phyloP scores from a whole-genome alignment of 495 filamentous ascomycete genomes.

The Talaromyces trachyspermus region DNA sequence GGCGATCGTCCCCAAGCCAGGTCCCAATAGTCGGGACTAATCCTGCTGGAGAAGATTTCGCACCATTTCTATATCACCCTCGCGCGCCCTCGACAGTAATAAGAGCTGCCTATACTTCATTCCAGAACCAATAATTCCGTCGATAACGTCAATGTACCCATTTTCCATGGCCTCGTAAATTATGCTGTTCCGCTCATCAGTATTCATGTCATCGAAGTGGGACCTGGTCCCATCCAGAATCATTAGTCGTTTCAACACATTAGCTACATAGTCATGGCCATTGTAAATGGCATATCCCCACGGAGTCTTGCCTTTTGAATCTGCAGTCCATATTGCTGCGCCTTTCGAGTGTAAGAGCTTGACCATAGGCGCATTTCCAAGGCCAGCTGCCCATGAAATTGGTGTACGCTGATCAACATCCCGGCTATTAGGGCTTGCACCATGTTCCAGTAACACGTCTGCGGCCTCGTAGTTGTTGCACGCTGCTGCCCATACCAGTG shows the following conservation, averaged over 20 bases:
- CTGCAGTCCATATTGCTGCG: neutral
- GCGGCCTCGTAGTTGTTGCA: constrained; percentile 11
- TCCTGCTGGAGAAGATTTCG: neutral
- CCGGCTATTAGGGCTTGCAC: constrained; percentile 16
- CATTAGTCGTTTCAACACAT: neutral
- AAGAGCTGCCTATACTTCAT: neutral
- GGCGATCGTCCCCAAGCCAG: neutral
- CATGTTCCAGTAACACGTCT: constrained; percentile 14
- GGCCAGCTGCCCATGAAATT: constrained; percentile 16
- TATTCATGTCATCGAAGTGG: neutral
- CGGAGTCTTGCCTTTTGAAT: neutral
- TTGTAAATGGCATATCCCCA: neutral
- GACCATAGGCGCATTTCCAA: constrained; percentile 16
- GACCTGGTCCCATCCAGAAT: neutral
- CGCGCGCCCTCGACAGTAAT: neutral
- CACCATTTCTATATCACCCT: neutral
- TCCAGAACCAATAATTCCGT: neutral
- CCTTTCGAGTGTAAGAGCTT: constrained; percentile 13
- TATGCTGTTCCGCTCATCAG: neutral
- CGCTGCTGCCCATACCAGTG: constrained; percentile 17
- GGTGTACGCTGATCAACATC: constrained; percentile 9
- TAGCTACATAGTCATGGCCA: neutral
- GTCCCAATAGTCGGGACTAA: neutral
- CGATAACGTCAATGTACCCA: neutral
- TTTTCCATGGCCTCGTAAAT: neutral